Percentiles rank a stretch among this genome's conserved stretches.
Conservation (phyloP, 2,329 filamentous ascomycete genomes). For the Ophiostoma ips region DNA sequence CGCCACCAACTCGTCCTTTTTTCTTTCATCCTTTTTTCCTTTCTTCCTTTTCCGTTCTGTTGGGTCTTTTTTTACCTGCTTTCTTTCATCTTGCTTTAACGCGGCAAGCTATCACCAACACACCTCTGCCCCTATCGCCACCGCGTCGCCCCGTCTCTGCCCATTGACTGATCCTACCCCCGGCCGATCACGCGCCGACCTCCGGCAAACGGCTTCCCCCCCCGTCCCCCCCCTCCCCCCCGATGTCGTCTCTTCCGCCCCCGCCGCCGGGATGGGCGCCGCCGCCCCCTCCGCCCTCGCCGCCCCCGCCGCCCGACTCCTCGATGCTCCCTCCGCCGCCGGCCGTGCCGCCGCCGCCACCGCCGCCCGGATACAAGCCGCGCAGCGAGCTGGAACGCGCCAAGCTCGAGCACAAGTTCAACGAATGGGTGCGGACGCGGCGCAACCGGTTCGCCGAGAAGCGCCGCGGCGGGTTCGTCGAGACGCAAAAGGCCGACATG, state of each 20-base stretch:
- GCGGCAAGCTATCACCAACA: background rate
- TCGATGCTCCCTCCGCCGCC: constrained; percentile 41
- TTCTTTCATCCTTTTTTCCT: background rate
- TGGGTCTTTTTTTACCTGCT: background rate
- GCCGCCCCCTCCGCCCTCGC: constrained; percentile 33
- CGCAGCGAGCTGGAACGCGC: constrained; percentile 70
- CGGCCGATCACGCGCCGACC: too few relatives aligned
- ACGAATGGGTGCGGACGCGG: constrained; percentile 89
- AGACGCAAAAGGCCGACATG: constrained; percentile 98
- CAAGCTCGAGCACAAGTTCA: constrained; percentile 98
- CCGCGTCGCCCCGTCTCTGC: too few relatives aligned
- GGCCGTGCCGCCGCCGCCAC: constrained; percentile 48
- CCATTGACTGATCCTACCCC: too few relatives aligned
- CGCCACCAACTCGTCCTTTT: too few relatives aligned
- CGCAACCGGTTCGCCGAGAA: constrained; percentile 93
- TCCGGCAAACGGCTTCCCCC: background rate
- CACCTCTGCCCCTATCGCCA: too few relatives aligned
- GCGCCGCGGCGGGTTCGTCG: constrained; percentile 87
- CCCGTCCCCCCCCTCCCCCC: too few relatives aligned
- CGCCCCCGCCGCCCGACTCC: constrained; percentile 19
- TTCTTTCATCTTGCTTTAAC: background rate
- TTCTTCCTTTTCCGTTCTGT: background rate
- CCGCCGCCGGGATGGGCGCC: constrained; percentile 45
- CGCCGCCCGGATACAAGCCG: constrained; percentile 67
- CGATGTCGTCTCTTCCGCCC: constrained; percentile 21